A percentile compares a stretch with the other conserved stretches of the same genome.
Conservation (phyloP, 1,139 yeast genomes). For the Debaryomyces fabryi region DNA sequence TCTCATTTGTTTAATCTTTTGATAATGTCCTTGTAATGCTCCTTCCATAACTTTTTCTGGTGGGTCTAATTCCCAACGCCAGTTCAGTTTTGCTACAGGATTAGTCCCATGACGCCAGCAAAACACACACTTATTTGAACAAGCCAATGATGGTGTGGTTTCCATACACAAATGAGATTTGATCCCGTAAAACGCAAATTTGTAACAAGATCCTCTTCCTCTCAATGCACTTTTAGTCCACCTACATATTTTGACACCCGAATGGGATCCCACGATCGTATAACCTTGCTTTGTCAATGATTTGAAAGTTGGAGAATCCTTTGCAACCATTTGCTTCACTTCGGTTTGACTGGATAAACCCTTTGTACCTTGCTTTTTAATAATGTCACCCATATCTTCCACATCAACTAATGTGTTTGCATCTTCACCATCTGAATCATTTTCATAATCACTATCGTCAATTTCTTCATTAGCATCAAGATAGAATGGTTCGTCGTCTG, state of each 20-base stretch:
- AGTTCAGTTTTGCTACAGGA: conserved; percentile 87
- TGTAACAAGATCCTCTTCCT: conserved; percentile 94
- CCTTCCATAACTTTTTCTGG: conserved; percentile 85
- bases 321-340: conserved; percentile 84
- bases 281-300: conserved; percentile 92
- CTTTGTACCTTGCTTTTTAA: conserved; percentile 36
- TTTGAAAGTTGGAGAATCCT: conserved; percentile 85
- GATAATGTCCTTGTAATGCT: conserved; percentile 85
- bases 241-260: conserved; percentile 93
- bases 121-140: conserved; percentile 93
- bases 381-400: conserved; percentile 78
- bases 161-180: conserved; percentile 94
- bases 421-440: conserved; percentile 47
- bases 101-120: conserved; percentile 99
- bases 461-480: conserved; percentile 42
- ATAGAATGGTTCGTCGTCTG: conserved; percentile 68
- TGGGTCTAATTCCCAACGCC: conserved; percentile 95
- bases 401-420: conserved; percentile 66
- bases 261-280: conserved; percentile 89
- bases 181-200: conserved; percentile 89
- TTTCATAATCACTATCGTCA: conserved; percentile 48
- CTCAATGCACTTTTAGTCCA: conserved; percentile 96
- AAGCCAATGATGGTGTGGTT: conserved; percentile 89
- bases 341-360: conserved; percentile 26
- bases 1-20: conserved; percentile 89